Percentiles rank a stretch among this genome's conserved stretches.
Evolutionary conservation across 2,329 filamentous ascomycete genomes (phyloP).

Genomic region (Pseudodiploospora longispora): DNA sequence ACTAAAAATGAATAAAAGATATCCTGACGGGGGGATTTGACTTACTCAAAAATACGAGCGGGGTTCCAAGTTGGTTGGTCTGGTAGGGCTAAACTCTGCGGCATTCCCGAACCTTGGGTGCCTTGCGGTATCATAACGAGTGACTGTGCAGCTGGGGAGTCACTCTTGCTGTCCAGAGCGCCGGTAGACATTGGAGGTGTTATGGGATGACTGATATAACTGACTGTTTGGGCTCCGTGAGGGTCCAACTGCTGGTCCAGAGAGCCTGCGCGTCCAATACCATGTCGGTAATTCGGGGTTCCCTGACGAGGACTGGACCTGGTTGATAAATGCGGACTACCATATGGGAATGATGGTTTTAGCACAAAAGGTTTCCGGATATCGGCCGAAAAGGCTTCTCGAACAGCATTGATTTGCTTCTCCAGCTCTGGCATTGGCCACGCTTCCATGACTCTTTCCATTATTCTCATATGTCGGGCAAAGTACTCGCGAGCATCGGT

Average conservation of each 20-base stretch:
- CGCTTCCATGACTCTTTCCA: conserved; percentile 73
- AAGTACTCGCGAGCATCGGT: conserved; percentile 82
- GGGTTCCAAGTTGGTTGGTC: conserved; percentile 74
- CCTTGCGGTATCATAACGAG: conserved; percentile 62
- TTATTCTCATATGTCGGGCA: conserved; percentile 83
- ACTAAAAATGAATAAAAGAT: neutral
- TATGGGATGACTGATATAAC: conserved; percentile 63
- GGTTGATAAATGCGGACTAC: conserved; percentile 61
- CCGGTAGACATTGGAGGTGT: conserved; percentile 72
- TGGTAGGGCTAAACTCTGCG: conserved; percentile 49
- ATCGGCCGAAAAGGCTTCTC: conserved; percentile 87
- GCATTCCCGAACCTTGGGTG: conserved; percentile 43
- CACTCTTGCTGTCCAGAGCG: conserved; percentile 66
- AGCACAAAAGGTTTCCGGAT: conserved; percentile 77
- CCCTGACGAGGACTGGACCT: conserved; percentile 56
- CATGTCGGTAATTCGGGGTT: conserved; percentile 40
- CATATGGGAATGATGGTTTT: conserved; percentile 79
- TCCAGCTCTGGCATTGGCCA: conserved; percentile 90
- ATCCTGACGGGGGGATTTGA: conserved; percentile 14
- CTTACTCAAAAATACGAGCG: conserved; percentile 82
- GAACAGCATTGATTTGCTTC: conserved; percentile 78
- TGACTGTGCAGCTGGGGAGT: conserved; percentile 65
- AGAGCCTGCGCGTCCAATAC: conserved; percentile 37
- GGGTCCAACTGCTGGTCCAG: conserved; percentile 48
- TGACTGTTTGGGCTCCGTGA: conserved; percentile 51